These are phyloP conservation scores for Malassezia psittaci DNA, from an alignment of 1,284 basidiomycete species.

Conservation along the genomic window DNA sequence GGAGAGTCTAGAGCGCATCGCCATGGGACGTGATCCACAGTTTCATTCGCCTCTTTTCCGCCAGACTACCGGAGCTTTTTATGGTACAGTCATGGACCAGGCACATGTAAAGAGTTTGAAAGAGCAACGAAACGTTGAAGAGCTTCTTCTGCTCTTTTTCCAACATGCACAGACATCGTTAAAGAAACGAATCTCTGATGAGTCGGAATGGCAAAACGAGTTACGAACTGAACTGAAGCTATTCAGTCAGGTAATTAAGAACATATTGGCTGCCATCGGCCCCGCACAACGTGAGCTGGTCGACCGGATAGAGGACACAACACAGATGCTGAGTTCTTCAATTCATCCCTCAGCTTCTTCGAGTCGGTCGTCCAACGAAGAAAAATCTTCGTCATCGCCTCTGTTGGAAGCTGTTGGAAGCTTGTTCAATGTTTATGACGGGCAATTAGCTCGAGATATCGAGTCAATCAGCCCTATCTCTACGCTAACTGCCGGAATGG, in stretches of 20 bases:
- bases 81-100: conserved; percentile 39
- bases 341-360: background rate
- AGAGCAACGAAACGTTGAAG: conserved; percentile 91
- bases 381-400: conserved; percentile 20
- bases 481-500: conserved; percentile 54
- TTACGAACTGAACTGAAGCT: conserved; percentile 79
- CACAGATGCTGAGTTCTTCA: background rate
- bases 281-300: conserved; percentile 63
- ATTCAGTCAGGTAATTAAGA: conserved; percentile 73
- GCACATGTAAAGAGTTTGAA: conserved; percentile 56
- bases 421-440: conserved; percentile 65
- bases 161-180: conserved; percentile 56
- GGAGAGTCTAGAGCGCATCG: conserved; percentile 40
- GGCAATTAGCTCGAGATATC: conserved; percentile 64
- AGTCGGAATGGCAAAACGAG: conserved; percentile 76
- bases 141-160: conserved; percentile 89
- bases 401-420: conserved; percentile 56
- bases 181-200: conserved; percentile 62
- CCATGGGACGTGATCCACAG: conserved; percentile 38
- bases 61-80: conserved; percentile 40
- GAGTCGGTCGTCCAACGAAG: background rate
- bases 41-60: conserved; percentile 35
- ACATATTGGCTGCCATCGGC: conserved; percentile 55
- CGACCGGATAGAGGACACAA: conserved; percentile 58
- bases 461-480: conserved; percentile 61